Conservation (phyloP, 345 rosid genomes). For the Ceriops zippeliana region DNA sequence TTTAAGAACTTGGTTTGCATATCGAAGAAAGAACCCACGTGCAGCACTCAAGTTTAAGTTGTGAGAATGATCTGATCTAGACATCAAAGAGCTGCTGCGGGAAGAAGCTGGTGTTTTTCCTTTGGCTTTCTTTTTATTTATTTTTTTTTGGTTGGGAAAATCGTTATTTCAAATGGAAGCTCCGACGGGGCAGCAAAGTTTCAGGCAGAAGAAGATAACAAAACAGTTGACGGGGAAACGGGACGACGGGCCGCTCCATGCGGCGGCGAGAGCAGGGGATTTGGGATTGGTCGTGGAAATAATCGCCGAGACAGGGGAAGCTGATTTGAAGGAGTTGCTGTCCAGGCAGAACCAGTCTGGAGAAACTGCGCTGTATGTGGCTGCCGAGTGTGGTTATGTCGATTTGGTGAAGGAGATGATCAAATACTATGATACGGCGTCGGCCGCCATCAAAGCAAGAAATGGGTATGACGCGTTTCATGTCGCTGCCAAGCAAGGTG, state of each 20-base stretch:
- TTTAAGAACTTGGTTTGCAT: too few species aligned
- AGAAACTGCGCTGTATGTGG: slow-evolving; percentile 80
- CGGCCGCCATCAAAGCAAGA: slow-evolving; percentile 67
- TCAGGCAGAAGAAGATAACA: slow-evolving; percentile 48
- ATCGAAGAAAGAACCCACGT: too few species aligned
- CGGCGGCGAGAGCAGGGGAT: slow-evolving; percentile 62
- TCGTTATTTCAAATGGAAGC: slow-evolving; percentile 16
- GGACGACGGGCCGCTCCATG: slow-evolving; percentile 64
- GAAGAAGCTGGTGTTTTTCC: background rate
- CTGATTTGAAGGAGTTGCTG: slow-evolving; percentile 46
- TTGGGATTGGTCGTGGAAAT: slow-evolving; percentile 46
- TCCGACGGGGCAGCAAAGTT: slow-evolving; percentile 31
- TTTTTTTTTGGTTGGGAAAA: background rate
- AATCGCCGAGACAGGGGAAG: slow-evolving; percentile 37
- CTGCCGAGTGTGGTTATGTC: slow-evolving; percentile 62
- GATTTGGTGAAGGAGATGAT: slow-evolving; percentile 65
- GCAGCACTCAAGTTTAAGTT: too few species aligned
- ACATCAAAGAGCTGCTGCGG: background rate
- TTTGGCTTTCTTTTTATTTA: background rate
- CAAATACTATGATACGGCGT: slow-evolving; percentile 44
- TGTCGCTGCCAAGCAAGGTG: slow-evolving; percentile 82
- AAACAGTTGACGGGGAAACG: slow-evolving; percentile 73
- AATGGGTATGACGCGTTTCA: slow-evolving; percentile 89
- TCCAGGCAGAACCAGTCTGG: slow-evolving; percentile 78
- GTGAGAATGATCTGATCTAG: too few species aligned